Conservation (phyloP, 2,329 filamentous ascomycete genomes). For the Fusarium oligoseptatum region DNA sequence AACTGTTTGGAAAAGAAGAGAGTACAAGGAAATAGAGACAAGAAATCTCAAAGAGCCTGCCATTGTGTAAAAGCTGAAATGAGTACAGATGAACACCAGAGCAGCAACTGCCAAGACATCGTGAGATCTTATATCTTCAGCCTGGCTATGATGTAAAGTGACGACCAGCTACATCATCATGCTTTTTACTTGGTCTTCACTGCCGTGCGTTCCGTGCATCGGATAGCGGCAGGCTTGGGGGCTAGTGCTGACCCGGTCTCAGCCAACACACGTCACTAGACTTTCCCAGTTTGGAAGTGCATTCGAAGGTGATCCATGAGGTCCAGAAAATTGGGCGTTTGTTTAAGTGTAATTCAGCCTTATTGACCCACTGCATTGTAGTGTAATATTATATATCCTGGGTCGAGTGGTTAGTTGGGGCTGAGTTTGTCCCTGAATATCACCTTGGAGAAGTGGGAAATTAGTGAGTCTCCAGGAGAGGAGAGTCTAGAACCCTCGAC, state of each 20-base stretch:
- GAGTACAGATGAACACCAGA: background rate
- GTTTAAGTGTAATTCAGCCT: background rate
- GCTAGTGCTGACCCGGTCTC: background rate
- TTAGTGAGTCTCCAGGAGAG: background rate
- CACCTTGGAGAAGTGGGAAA: background rate
- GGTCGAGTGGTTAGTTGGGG: background rate
- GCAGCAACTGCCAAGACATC: background rate
- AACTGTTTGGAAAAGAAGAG: conserved; percentile 1
- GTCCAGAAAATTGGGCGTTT: background rate
- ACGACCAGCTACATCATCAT: conserved; percentile 9
- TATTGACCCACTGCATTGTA: background rate
- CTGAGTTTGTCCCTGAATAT: background rate
- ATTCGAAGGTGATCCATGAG: background rate
- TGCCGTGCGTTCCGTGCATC: conserved; percentile 17
- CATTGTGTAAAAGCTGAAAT: background rate
- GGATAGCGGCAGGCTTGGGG: background rate
- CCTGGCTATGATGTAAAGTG: conserved; percentile 6
- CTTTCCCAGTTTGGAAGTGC: background rate
- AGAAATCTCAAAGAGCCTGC: background rate
- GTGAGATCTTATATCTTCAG: conserved; percentile 11
- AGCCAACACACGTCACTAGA: background rate
- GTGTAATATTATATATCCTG: background rate
- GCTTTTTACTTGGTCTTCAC: background rate
- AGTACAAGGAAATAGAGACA: background rate
- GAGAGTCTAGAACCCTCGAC: no score